phyloP scores from a whole-genome alignment of 805 yeast species.

The Metschnikowia koreensis region DNA sequence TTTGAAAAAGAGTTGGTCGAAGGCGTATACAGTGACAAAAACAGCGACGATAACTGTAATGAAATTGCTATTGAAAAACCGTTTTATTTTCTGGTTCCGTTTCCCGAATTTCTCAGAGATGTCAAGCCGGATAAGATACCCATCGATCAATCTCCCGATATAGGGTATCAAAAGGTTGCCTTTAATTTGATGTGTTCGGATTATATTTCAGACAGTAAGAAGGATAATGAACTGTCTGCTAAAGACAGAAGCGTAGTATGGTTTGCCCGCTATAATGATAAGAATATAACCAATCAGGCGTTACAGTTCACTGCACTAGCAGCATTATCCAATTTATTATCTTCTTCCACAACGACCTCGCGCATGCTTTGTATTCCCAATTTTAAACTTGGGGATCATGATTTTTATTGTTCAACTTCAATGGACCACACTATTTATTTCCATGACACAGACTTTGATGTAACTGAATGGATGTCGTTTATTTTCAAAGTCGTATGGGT shows the following conservation, averaged over 20 bases:
- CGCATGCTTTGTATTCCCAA: slow-evolving; percentile 46
- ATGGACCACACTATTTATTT: slow-evolving; percentile 68
- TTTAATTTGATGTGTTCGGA: slow-evolving; percentile 31
- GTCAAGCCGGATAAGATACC: slow-evolving; percentile 13
- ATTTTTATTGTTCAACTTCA: slow-evolving; percentile 51
- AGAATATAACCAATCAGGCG: slow-evolving; percentile 16
- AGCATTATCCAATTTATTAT: slow-evolving; percentile 55
- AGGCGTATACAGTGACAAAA: slow-evolving; percentile 23
- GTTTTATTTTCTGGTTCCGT: slow-evolving; percentile 34
- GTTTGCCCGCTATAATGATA: slow-evolving; percentile 24
- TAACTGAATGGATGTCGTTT: slow-evolving; percentile 47
- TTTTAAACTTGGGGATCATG: slow-evolving; percentile 19
- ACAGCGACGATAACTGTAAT: slow-evolving; percentile 26
- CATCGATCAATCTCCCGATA: slow-evolving; percentile 10
- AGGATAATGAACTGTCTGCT: slow-evolving; percentile 20
- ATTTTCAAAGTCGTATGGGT: slow-evolving; percentile 29
- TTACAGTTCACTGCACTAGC: slow-evolving; percentile 55
- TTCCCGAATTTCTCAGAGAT: slow-evolving; percentile 29
- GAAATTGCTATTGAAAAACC: slow-evolving; percentile 25
- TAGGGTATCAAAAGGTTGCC: slow-evolving; percentile 31
- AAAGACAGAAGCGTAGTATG: slow-evolving; percentile 28
- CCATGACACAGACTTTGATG: slow-evolving; percentile 51
- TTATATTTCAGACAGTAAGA: slow-evolving; percentile 20
- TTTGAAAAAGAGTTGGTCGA: slow-evolving; percentile 1
- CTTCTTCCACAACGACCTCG: slow-evolving; percentile 49